Base-by-base conservation (phyloP, 805 yeast genomes). In the Yamadazyma paraphyllophila region DNA sequence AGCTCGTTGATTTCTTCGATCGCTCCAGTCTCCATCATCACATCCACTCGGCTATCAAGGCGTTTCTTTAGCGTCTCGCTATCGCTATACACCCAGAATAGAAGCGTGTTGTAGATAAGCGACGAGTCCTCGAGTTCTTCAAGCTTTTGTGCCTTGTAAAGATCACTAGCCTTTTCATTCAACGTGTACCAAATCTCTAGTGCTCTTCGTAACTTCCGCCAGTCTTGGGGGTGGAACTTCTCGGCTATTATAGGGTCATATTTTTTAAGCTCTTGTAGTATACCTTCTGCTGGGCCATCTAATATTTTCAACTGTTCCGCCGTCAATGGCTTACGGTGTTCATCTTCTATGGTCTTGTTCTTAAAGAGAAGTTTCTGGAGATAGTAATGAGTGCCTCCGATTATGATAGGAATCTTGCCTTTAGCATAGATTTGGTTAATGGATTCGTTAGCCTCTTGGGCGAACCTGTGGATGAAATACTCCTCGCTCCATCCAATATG, bases 361-460 rank as follows among this genome's bases (percentile, higher is more conserved):
- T 77, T 73, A 60, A 91, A 88, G 7, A 88, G 60, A 7, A 92
- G 61, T 7, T 87, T 81, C 63, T 88, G 97, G 31, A 89, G 69
- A 60, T 94, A 94, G 62, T 94, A 94, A 59, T 91, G 97, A 0
- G 99, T 94, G 0, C 99, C 99, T 4, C 99, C 99, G 1, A 94
- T 94, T 0, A 94, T 62, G 2, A 94, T 86, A 0, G 99, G 97
- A 1, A 85, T 54, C 56, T 89, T 90, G 0, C 87, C 87, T 15
- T 85, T 60, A 0, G 60, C 45, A 48, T 83, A 84, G 9, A 92
- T 83, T 27, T 82, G 86, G 0, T 77, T 74, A 7, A 91, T 85
- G 13, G 79, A 73, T 0, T 51, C 61, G 29, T 71, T 57, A 7
- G 96, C 96, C 53, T 89, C 97, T 30, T 69, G 59, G 42, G 83